These are phyloP conservation scores for Claviceps fusiformis DNA, from an alignment of 2,329 filamentous ascomycete genomes.

Conservation along the genomic window DNA sequence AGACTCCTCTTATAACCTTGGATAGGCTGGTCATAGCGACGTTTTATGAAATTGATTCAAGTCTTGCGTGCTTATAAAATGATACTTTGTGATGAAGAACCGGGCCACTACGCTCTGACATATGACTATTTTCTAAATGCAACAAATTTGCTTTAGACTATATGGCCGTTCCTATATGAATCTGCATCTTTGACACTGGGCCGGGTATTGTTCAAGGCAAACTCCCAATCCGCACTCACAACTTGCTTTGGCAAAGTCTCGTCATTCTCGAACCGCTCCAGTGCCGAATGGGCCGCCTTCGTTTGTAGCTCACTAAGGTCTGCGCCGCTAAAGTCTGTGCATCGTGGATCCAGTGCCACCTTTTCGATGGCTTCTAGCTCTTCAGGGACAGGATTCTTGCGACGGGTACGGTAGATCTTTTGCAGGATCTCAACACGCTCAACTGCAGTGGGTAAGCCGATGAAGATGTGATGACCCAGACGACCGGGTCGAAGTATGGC, in stretches of 20 bases:
- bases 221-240: slow-evolving; percentile 36
- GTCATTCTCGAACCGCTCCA: slow-evolving; percentile 23
- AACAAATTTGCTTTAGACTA: no score
- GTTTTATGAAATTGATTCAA: no score
- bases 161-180: slow-evolving; percentile 23
- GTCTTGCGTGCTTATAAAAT: no score
- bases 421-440: slow-evolving; percentile 78
- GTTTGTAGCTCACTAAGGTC: slow-evolving; percentile 37
- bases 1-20: slow-evolving; percentile 13
- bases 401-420: slow-evolving; percentile 44
- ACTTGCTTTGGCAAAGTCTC: slow-evolving; percentile 14
- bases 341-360: slow-evolving; percentile 54
- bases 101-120: no score
- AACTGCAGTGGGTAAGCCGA: slow-evolving; percentile 66
- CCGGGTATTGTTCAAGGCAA: slow-evolving; percentile 32
- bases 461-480: slow-evolving; percentile 75
- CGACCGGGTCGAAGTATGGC: slow-evolving; percentile 89
- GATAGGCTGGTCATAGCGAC: background rate
- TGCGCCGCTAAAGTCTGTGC: slow-evolving; percentile 63
- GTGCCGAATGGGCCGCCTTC: slow-evolving; percentile 38
- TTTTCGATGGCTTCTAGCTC: slow-evolving; percentile 41
- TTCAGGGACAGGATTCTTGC: slow-evolving; percentile 24
- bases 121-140: no score
- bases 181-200: slow-evolving; percentile 35
- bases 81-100: no score